phyloP scores from a whole-genome alignment of 2,329 filamentous ascomycete species.

The Cladophialophora exuberans region DNA sequence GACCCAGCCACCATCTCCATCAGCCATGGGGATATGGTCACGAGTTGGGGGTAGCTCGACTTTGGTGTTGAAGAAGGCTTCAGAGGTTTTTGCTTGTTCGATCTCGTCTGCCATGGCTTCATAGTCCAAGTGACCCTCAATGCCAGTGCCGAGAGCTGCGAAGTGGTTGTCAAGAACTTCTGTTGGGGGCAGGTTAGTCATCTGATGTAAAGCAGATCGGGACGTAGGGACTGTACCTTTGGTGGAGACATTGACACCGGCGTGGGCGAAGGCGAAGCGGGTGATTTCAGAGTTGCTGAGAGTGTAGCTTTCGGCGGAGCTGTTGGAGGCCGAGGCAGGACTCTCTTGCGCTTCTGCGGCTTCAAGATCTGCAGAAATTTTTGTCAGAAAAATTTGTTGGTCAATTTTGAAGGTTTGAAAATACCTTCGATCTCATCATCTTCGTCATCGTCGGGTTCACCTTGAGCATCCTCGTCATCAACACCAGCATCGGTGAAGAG shows the following conservation, averaged over 20 bases:
- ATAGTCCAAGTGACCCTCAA: background rate
- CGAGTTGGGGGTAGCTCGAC: background rate
- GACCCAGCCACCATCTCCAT: constrained; percentile 8
- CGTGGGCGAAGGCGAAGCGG: constrained; percentile 16
- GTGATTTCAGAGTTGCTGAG: constrained; percentile 10
- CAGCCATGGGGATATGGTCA: constrained; percentile 5
- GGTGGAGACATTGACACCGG: constrained; percentile 16
- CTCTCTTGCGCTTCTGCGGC: background rate
- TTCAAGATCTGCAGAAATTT: background rate
- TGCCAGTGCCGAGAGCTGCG: constrained; percentile 7
- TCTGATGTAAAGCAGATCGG: background rate
- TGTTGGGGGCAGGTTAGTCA: background rate
- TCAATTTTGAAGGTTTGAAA: background rate
- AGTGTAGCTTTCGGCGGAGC: background rate
- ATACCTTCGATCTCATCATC: constrained; percentile 1
- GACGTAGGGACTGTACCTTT: constrained; percentile 2
- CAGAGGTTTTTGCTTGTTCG: constrained; percentile 4
- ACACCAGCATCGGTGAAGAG: constrained; percentile 22
- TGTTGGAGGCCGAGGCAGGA: background rate
- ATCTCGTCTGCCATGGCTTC: background rate
- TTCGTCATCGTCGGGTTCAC: background rate
- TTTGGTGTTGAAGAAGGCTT: constrained; percentile 1
- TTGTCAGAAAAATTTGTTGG: background rate
- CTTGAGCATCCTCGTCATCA: background rate
- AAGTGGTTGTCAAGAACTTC: constrained; percentile 4